Percentiles rank a stretch among this genome's conserved stretches.
Conservation (phyloP, 345 rosid species). For the Melaleuca quinquenervia region DNA sequence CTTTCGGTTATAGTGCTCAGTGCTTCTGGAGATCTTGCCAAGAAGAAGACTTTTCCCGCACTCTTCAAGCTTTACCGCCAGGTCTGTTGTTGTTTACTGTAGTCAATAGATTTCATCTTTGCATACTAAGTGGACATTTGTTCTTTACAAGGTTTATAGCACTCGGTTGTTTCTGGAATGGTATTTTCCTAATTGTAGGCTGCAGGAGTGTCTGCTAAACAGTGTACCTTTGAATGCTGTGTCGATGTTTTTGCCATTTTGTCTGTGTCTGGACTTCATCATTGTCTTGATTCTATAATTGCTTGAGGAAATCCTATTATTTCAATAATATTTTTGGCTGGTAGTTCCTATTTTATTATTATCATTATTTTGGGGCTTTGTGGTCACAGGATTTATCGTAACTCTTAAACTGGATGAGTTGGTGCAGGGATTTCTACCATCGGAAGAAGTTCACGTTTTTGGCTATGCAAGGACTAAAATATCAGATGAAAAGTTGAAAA, state of each 20-base stretch:
- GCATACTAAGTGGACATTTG: background rate
- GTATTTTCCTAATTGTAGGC: background rate
- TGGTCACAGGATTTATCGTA: background rate
- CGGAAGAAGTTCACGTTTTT: slow-evolving; percentile 79
- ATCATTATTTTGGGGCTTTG: background rate
- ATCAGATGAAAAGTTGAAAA: slow-evolving; percentile 60
- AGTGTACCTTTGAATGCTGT: background rate
- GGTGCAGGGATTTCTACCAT: slow-evolving; percentile 69
- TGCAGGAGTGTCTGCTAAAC: background rate
- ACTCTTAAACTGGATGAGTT: background rate
- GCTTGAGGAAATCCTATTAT: background rate
- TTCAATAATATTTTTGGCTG: background rate
- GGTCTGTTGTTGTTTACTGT: slow-evolving; percentile 21
- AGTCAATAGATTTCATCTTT: background rate
- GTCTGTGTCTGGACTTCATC: background rate
- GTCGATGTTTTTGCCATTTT: background rate
- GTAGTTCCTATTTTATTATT: background rate
- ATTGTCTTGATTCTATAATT: background rate
- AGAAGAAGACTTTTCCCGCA: slow-evolving; percentile 96
- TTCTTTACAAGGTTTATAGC: background rate
- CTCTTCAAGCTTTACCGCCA: slow-evolving; percentile 78
- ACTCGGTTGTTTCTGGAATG: background rate
- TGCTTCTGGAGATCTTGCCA: slow-evolving; percentile 98
- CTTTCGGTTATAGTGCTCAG: slow-evolving; percentile 82
- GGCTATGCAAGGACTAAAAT: slow-evolving; percentile 93